phyloP scores from a whole-genome alignment of 169 alveolate genomes.

The Plasmodium berghei region DNA sequence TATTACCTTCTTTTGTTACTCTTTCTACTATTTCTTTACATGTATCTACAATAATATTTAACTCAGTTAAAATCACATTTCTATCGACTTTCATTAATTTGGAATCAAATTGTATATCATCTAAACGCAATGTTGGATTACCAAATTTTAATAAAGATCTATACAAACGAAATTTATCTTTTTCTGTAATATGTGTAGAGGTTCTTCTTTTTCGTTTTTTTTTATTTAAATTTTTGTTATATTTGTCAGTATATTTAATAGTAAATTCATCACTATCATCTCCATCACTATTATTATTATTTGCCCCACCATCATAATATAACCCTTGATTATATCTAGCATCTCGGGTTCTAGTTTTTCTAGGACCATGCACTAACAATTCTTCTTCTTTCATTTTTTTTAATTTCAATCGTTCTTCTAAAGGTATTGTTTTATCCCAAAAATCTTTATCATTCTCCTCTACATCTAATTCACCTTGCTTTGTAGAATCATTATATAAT shows the following conservation, averaged over 20 bases:
- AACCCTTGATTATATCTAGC: constrained; percentile 24
- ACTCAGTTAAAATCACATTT: constrained; percentile 85
- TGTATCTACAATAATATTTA: constrained; percentile 82
- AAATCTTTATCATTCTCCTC: constrained; percentile 90
- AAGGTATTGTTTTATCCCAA: constrained; percentile 92
- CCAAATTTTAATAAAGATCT: constrained; percentile 88
- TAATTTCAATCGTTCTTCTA: constrained; percentile 89
- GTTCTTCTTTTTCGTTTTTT: constrained; percentile 83
- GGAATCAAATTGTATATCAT: constrained; percentile 87
- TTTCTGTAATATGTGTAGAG: constrained; percentile 80
- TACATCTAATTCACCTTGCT: constrained; percentile 76
- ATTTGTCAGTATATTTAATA: constrained; percentile 37
- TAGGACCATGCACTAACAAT: constrained; percentile 89
- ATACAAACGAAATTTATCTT: constrained; percentile 86
- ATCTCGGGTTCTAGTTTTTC: constrained; percentile 89
- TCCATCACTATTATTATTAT: constrained; percentile 18
- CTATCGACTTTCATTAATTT: constrained; percentile 85
- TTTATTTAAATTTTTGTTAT: constrained; percentile 35
- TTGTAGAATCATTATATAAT: constrained; percentile 84
- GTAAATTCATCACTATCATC: constrained; percentile 76
- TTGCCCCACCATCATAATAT: not conserved
- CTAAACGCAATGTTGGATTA: constrained; percentile 87
- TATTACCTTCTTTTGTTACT: constrained; percentile 63
- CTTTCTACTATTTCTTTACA: constrained; percentile 80
- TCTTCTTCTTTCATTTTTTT: constrained; percentile 87